Evolutionary conservation across 208 protist species (phyloP).

Genomic region (Acanthamoeba healyi): DNA sequence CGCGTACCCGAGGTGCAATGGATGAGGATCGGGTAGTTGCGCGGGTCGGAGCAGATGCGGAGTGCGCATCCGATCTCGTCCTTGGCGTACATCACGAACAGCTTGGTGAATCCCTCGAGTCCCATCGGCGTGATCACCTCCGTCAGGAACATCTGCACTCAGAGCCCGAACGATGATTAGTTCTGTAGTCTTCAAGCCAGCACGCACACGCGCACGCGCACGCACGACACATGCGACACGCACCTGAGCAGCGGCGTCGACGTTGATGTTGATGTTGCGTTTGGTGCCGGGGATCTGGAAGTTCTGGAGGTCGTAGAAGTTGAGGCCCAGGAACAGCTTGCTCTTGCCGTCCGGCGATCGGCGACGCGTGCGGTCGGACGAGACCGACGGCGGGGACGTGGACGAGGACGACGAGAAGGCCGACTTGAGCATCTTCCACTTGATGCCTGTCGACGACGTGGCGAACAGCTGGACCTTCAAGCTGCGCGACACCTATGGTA

Average conservation of each 20-base stretch:
- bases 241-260: conserved; percentile 12
- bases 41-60: conserved; percentile 35
- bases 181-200: no score
- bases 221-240: no score
- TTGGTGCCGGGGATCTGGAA: conserved; percentile 16
- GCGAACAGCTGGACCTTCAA: conserved; percentile 64
- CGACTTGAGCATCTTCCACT: conserved; percentile 69
- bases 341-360: background rate
- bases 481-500: background rate
- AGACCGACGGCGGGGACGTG: background rate
- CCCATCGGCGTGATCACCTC: conserved; percentile 60
- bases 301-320: conserved; percentile 40
- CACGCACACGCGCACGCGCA: no score
- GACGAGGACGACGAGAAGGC: background rate
- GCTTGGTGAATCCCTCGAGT: conserved; percentile 45
- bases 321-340: conserved; percentile 18
- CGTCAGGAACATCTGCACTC: background rate
- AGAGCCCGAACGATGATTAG: no score
- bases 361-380: background rate
- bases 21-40: conserved; percentile 42
- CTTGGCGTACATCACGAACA: conserved; percentile 35
- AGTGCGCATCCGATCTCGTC: conserved; percentile 35
- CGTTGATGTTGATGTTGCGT: background rate
- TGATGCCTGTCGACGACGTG: conserved; percentile 1
- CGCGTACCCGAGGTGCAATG: conserved; percentile 57